phyloP scores from a whole-genome alignment of 2,329 filamentous ascomycete genomes.

The Aspergillus carbonarius region DNA sequence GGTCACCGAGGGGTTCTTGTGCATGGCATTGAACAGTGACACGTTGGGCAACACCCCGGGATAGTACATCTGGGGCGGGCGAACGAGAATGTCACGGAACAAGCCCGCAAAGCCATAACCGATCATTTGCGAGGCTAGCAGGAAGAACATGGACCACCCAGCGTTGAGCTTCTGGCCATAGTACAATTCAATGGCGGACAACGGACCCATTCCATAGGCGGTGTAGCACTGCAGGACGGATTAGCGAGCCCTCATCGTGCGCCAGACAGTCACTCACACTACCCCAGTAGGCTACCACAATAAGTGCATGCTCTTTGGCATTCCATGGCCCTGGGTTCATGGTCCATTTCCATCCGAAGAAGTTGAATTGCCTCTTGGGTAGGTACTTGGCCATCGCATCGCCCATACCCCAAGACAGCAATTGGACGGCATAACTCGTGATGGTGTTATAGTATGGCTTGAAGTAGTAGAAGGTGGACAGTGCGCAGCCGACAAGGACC shows the following conservation, averaged over 20 bases:
- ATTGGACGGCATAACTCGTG: background rate
- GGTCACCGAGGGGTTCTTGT: background rate
- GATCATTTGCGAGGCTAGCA: background rate
- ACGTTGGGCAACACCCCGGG: background rate
- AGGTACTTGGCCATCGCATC: background rate
- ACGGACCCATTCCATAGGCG: background rate
- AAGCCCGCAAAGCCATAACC: background rate
- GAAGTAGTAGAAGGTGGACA: background rate
- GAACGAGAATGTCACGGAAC: background rate
- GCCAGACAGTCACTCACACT: background rate
- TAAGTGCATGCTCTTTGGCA: background rate
- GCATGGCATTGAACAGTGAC: background rate
- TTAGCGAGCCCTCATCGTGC: background rate
- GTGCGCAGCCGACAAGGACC: background rate
- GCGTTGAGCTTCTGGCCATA: background rate
- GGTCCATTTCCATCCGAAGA: background rate
- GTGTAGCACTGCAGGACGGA: background rate
- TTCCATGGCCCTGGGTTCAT: background rate
- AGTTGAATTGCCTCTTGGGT: background rate
- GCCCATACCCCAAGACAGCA: background rate
- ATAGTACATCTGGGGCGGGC: background rate
- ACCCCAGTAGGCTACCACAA: background rate
- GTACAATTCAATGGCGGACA: background rate
- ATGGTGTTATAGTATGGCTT: background rate
- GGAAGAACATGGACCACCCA: background rate